Evolutionary conservation across 306 rosid genomes (phyloP).

Genomic region (Hylodesmum podocarpum): DNA sequence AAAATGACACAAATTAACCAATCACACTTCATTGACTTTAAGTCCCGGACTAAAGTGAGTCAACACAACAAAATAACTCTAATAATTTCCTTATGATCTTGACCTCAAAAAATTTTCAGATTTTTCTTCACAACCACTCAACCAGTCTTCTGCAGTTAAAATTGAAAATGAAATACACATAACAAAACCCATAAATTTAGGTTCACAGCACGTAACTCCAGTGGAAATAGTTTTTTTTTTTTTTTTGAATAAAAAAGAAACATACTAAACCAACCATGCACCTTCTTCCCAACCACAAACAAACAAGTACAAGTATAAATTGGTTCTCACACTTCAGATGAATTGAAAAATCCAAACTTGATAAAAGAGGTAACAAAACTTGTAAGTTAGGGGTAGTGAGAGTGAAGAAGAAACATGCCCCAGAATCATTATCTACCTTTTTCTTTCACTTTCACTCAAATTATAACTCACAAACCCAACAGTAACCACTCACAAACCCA

Average conservation of each 20-base stretch:
- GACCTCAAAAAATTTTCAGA: not conserved
- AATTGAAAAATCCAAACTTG: constrained; percentile 12
- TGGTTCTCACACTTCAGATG: not conserved
- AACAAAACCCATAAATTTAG: not conserved
- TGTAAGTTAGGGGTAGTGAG: not conserved
- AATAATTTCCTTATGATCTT: not conserved
- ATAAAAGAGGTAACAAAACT: not conserved
- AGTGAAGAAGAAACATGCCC: constrained; percentile 3
- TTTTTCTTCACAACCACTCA: constrained; percentile 3
- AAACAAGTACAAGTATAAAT: not conserved
- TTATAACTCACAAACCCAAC: constrained; percentile 28
- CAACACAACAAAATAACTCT: not conserved
- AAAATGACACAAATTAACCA: not conserved
- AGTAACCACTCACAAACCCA: constrained; percentile 1
- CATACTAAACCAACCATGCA: not conserved
- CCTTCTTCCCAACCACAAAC: constrained; percentile 4
- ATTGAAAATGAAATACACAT: not conserved
- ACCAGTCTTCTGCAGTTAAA: not conserved
- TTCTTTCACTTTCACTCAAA: constrained; percentile 18
- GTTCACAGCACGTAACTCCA: not conserved
- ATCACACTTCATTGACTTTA: constrained; percentile 20
- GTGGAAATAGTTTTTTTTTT: not conserved
- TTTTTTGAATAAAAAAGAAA: not conserved
- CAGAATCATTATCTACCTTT: not conserved
- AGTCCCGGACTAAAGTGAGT: not conserved